These are phyloP conservation scores for Thelonectria olida DNA, from an alignment of 2,329 filamentous ascomycete species.

Conservation along the genomic window DNA sequence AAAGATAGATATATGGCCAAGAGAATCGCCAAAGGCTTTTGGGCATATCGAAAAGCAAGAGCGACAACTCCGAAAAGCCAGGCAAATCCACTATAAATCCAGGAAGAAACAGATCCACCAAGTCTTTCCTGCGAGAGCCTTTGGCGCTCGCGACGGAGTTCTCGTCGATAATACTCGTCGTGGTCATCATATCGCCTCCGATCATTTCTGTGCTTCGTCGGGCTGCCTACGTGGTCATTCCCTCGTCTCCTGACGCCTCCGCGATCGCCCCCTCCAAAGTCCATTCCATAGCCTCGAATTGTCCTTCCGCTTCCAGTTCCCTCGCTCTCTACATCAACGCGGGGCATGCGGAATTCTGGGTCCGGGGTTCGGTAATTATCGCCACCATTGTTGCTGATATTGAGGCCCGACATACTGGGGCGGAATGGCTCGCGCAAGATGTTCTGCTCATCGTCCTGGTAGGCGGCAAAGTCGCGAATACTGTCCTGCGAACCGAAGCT, in stretches of 20 bases:
- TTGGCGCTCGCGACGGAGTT: slow-evolving; percentile 14
- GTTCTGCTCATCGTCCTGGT: slow-evolving; percentile 64
- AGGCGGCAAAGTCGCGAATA: slow-evolving; percentile 61
- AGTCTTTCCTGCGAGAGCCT: slow-evolving; percentile 44
- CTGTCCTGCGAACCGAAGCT: slow-evolving; percentile 63
- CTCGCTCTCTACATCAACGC: slow-evolving; percentile 52
- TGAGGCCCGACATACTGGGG: slow-evolving; percentile 57
- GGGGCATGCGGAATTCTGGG: slow-evolving; percentile 64
- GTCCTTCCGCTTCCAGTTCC: slow-evolving; percentile 47
- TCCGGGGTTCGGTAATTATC: slow-evolving; percentile 52
- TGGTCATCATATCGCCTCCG: slow-evolving; percentile 26
- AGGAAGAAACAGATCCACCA: slow-evolving; percentile 47
- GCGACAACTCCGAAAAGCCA: slow-evolving; percentile 67
- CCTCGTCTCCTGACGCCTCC: slow-evolving; percentile 43
- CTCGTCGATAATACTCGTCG: slow-evolving; percentile 25
- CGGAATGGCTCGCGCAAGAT: slow-evolving; percentile 65
- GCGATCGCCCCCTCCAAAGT: slow-evolving; percentile 32
- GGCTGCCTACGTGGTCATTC: slow-evolving; percentile 30
- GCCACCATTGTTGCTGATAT: slow-evolving; percentile 37
- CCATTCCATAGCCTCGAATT: slow-evolving; percentile 39
- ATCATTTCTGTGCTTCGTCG: slow-evolving; percentile 34
- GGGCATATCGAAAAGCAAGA: slow-evolving; percentile 68
- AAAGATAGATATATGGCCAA: slow-evolving; percentile 70
- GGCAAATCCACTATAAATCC: slow-evolving; percentile 50
- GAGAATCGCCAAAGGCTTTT: slow-evolving; percentile 70